Evolutionary conservation across 2,329 filamentous ascomycete species (phyloP).

Genomic region (Didymella exigua): DNA sequence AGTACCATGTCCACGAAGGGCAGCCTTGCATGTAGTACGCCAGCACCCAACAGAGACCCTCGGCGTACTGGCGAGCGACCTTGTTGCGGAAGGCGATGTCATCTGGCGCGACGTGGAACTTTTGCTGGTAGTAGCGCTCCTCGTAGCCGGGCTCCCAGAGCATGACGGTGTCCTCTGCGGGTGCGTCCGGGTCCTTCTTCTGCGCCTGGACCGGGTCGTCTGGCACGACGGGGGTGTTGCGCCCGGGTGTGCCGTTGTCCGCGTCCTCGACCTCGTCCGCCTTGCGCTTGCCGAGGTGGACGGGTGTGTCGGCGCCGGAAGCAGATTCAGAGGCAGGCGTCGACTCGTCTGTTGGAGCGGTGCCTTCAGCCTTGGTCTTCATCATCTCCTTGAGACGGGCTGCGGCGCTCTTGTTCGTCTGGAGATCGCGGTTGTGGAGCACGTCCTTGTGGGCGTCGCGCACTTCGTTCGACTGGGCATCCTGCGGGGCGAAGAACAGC

Average conservation of each 20-base stretch:
- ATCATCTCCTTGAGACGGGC: conserved; percentile 78
- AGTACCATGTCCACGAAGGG: conserved; percentile 99
- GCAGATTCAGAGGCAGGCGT: conserved; percentile 32
- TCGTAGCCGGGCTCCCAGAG: conserved; percentile 96
- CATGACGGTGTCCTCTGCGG: conserved; percentile 78
- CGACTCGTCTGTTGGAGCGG: conserved; percentile 33
- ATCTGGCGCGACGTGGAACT: conserved; percentile 82
- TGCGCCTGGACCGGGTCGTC: conserved; percentile 54
- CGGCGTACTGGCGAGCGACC: conserved; percentile 89
- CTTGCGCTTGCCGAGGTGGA: conserved; percentile 76
- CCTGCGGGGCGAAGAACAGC: conserved; percentile 45
- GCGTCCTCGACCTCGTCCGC: conserved; percentile 70
- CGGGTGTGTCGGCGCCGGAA: conserved; percentile 49
- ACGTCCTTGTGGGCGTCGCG: conserved; percentile 79
- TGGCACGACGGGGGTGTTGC: conserved; percentile 60
- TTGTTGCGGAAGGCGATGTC: conserved; percentile 86
- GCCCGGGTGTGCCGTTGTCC: conserved; percentile 64
- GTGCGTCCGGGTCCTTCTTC: conserved; percentile 58
- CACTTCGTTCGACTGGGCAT: conserved; percentile 46
- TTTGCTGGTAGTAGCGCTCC: conserved; percentile 96
- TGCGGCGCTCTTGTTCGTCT: conserved; percentile 92
- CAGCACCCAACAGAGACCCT: conserved; percentile 93
- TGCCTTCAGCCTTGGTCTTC: conserved; percentile 54
- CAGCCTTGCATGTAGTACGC: conserved; percentile 98
- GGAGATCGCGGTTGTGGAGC: conserved; percentile 74